phyloP scores from a whole-genome alignment of 495 filamentous ascomycete genomes.

The Aspergillus incahuasiensis region DNA sequence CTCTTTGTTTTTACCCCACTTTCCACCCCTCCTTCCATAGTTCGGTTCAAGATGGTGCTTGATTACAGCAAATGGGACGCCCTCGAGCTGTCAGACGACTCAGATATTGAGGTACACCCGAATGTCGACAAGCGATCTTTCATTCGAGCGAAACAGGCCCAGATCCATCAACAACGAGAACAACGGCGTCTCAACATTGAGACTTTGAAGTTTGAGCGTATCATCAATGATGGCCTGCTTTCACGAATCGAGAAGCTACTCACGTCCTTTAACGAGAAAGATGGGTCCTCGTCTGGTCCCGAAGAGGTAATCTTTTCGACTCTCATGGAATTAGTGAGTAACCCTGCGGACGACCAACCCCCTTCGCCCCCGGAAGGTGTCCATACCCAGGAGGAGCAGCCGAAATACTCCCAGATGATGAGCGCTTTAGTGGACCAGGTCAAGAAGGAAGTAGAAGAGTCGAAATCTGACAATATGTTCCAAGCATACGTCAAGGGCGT shows the following conservation, averaged over 20 bases:
- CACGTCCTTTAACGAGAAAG: slow-evolving; percentile 60
- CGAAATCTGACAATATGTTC: slow-evolving; percentile 57
- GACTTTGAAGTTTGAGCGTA: slow-evolving; percentile 86
- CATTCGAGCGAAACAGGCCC: slow-evolving; percentile 94
- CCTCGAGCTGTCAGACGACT: slow-evolving; percentile 95
- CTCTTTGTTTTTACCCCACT: slow-evolving; percentile 13
- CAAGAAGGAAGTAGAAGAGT: slow-evolving; percentile 79
- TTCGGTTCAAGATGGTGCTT: slow-evolving; percentile 63
- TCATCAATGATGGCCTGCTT: slow-evolving; percentile 87
- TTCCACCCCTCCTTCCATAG: slow-evolving; percentile 20
- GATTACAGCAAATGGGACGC: slow-evolving; percentile 98
- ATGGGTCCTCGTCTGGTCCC: slow-evolving; percentile 62
- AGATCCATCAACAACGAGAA: slow-evolving; percentile 86
- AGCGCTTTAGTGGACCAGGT: slow-evolving; percentile 86
- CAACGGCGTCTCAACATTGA: slow-evolving; percentile 83
- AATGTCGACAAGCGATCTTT: slow-evolving; percentile 99
- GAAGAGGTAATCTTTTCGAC: slow-evolving; percentile 82
- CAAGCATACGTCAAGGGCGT: slow-evolving; percentile 72
- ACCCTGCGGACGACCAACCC: slow-evolving; percentile 69
- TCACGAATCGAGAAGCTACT: slow-evolving; percentile 76
- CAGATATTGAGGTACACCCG: slow-evolving; percentile 96
- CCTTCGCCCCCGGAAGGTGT: slow-evolving; percentile 71
- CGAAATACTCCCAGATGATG: slow-evolving; percentile 95
- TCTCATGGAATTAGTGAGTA: slow-evolving; percentile 71
- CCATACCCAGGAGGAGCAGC: slow-evolving; percentile 69